Evolutionary conservation across 805 yeast species (phyloP).

Genomic region (Starmerella kuoi): DNA sequence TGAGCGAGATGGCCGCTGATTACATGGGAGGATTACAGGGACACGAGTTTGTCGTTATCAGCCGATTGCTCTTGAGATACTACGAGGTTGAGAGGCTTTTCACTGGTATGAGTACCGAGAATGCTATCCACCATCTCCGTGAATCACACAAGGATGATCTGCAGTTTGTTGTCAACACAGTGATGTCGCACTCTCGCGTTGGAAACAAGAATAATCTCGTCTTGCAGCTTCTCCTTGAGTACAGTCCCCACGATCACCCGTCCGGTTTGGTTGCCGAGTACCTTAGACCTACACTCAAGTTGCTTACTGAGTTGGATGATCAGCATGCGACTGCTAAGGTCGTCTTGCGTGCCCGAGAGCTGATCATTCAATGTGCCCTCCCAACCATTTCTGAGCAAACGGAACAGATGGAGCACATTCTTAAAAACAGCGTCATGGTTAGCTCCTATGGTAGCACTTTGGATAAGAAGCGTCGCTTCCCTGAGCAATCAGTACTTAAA

Average conservation of each 20-base stretch:
- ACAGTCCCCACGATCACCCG: conserved; percentile 66
- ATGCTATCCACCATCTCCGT: conserved; percentile 72
- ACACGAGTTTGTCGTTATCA: conserved; percentile 72
- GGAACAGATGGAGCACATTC: conserved; percentile 92
- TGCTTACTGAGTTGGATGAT: conserved; percentile 76
- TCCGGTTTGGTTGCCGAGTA: conserved; percentile 55
- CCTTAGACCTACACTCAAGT: conserved; percentile 60
- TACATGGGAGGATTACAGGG: conserved; percentile 66
- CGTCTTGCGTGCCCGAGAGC: conserved; percentile 88
- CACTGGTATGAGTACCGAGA: conserved; percentile 46
- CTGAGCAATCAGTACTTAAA: conserved; percentile 64
- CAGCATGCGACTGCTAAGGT: conserved; percentile 79
- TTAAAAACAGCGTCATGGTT: conserved; percentile 81
- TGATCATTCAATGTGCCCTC: conserved; percentile 88
- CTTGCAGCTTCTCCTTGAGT: conserved; percentile 69
- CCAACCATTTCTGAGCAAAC: conserved; percentile 94
- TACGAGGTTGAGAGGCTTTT: conserved; percentile 67
- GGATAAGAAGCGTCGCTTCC: conserved; percentile 47
- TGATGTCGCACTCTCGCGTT: conserved; percentile 83
- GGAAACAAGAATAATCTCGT: conserved; percentile 86
- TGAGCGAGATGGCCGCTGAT: conserved; percentile 54
- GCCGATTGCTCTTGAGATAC: conserved; percentile 57
- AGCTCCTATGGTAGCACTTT: conserved; percentile 55
- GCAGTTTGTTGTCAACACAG: conserved; percentile 55
- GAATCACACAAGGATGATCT: conserved; percentile 75